phyloP scores from a whole-genome alignment of 495 filamentous ascomycete species.

The Hyaloscypha hepaticicola region DNA sequence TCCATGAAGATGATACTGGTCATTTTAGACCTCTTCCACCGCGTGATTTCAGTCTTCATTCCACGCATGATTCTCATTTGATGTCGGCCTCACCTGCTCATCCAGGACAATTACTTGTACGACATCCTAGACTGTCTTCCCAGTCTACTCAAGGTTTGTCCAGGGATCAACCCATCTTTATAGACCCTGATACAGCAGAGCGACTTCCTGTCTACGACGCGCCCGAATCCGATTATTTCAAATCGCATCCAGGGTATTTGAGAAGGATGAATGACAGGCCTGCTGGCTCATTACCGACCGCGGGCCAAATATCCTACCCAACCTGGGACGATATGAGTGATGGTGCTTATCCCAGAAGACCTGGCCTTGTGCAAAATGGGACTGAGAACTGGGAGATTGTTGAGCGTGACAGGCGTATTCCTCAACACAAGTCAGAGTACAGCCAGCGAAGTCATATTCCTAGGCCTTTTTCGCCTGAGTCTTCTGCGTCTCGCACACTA shows the following conservation, averaged over 20 bases:
- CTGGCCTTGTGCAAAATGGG: not conserved
- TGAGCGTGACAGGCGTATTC: conserved; percentile 16
- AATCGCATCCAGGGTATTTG: conserved; percentile 9
- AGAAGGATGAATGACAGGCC: conserved; percentile 16
- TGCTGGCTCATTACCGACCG: conserved; percentile 5
- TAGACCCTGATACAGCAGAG: conserved; percentile 19
- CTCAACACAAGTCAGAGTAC: conserved; percentile 16
- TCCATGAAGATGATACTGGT: conserved; percentile 26
- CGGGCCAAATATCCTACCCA: conserved; percentile 13
- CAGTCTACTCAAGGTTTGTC: conserved; percentile 30
- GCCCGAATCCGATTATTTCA: conserved; percentile 15
- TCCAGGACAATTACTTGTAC: conserved; percentile 20
- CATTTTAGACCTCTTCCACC: conserved; percentile 27
- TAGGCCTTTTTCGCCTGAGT: conserved; percentile 13
- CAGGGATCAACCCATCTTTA: conserved; percentile 11
- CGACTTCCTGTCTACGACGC: conserved; percentile 30
- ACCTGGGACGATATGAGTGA: conserved; percentile 15
- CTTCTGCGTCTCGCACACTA: conserved; percentile 14
- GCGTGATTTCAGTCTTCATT: conserved; percentile 22
- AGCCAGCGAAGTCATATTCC: conserved; percentile 5
- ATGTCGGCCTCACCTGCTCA: conserved; percentile 24
- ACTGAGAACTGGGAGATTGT: not conserved
- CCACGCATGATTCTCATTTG: conserved; percentile 30
- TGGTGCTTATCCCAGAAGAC: not conserved
- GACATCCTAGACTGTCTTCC: conserved; percentile 8